Evolutionary conservation across 1,139 yeast species (phyloP).

Genomic region (Yamadazyma membranifaciens): DNA sequence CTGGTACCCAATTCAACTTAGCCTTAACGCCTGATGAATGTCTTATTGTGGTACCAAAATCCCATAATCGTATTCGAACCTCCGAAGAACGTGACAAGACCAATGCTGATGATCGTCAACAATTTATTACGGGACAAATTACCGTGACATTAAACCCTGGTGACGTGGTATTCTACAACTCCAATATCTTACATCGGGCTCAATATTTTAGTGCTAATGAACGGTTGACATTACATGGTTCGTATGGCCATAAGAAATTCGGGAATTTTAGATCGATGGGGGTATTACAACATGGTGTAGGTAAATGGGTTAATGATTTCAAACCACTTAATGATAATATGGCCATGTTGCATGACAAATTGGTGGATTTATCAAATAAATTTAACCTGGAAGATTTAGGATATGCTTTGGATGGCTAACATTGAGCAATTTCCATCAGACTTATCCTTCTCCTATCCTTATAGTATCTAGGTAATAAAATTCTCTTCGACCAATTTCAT

Average conservation of each 20-base stretch:
- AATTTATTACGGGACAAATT: conserved; percentile 40
- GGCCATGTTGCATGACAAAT: conserved; percentile 31
- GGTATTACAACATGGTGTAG: conserved; percentile 55
- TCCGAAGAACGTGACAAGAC: conserved; percentile 47
- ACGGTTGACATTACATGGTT: conserved; percentile 53
- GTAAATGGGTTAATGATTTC: conserved; percentile 47
- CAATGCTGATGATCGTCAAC: conserved; percentile 30
- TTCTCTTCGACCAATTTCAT: too few relatives aligned
- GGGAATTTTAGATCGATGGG: conserved; percentile 51
- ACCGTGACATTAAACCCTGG: conserved; percentile 50
- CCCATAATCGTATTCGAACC: conserved; percentile 49
- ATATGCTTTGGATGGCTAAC: conserved; percentile 45
- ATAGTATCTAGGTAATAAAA: too few relatives aligned
- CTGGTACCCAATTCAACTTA: conserved; percentile 56
- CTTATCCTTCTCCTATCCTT: too few relatives aligned
- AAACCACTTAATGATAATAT: conserved; percentile 37
- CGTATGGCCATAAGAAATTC: conserved; percentile 47
- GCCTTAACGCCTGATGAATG: conserved; percentile 51
- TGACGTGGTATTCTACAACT: conserved; percentile 54
- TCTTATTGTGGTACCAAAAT: conserved; percentile 51
- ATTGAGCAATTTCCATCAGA: too few relatives aligned
- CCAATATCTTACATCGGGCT: conserved; percentile 54
- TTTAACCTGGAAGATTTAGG: conserved; percentile 42
- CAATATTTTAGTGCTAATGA: conserved; percentile 39
- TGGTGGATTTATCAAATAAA: conserved; percentile 36